Conservation (phyloP, 23 red algal genomes). For the Gracilaria vermiculophylla region DNA sequence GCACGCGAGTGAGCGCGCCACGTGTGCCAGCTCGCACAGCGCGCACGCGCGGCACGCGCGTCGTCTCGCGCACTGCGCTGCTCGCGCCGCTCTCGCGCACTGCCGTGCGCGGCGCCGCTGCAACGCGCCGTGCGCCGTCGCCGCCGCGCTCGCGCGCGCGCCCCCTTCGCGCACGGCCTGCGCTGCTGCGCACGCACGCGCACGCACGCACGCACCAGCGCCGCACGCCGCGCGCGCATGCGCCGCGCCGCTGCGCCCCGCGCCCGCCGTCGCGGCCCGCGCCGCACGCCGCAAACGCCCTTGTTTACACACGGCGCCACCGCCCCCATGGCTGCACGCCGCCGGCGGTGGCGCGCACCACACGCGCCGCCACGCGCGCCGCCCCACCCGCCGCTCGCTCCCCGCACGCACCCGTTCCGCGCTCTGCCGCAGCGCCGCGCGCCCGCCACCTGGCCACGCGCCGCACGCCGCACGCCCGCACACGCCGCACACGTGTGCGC, state of each 20-base stretch:
- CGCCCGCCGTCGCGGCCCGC: not conserved
- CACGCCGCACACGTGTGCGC: no score
- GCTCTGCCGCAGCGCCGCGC: not conserved
- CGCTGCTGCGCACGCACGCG: no score
- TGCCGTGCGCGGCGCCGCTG: no score
- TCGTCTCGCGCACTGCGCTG: no score
- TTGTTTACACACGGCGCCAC: not conserved
- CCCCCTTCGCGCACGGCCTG: no score
- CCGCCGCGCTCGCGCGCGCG: no score
- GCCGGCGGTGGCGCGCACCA: not conserved
- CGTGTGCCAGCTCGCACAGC: no score
- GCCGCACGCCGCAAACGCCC: not conserved
- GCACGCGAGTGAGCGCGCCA: no score
- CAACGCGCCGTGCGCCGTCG: no score
- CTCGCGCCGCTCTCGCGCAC: no score
- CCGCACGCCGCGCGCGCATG: constrained; percentile 18
- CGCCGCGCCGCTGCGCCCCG: not conserved
- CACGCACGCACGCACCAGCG: no score
- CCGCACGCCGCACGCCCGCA: not conserved
- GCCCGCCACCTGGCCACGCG: not conserved
- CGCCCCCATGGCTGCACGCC: not conserved
- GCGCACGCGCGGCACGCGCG: no score
- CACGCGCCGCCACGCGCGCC: not conserved
- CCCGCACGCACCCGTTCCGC: not conserved
- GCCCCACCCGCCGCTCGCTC: not conserved